phyloP scores from a whole-genome alignment of 148 eudicot species.

The Fagopyrum esculentum region DNA sequence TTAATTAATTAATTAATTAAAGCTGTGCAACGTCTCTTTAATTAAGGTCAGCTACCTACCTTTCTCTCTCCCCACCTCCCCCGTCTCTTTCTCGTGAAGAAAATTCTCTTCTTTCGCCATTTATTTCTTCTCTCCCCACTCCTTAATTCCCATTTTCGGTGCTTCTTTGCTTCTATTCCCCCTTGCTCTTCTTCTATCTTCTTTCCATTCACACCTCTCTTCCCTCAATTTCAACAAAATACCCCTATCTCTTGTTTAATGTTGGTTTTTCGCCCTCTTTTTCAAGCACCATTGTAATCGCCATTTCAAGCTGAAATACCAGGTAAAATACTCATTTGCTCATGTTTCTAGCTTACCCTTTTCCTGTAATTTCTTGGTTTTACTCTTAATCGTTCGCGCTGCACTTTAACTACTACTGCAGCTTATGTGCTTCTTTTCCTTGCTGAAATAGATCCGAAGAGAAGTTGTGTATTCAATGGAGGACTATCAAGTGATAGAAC shows the following conservation, averaged over 20 bases:
- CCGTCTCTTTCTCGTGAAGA: conserved; percentile 14
- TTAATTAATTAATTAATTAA: neutral
- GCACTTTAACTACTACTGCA: neutral
- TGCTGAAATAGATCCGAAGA: conserved; percentile 8
- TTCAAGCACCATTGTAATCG: neutral
- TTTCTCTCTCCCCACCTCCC: neutral
- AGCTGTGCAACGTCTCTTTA: conserved; percentile 8
- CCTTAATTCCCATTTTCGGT: neutral
- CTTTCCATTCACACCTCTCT: neutral
- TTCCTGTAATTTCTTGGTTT: neutral
- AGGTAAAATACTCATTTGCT: conserved; percentile 4
- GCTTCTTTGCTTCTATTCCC: neutral
- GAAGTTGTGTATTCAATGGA: conserved; percentile 30
- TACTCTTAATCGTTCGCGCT: neutral
- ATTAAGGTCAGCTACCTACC: conserved; percentile 7
- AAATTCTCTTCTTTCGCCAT: conserved; percentile 5
- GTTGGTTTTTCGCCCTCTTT: neutral
- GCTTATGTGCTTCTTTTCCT: neutral
- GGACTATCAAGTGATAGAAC: conserved; percentile 70
- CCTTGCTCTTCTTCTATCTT: neutral
- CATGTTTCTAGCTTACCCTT: neutral
- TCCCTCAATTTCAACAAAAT: neutral
- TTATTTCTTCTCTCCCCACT: conserved; percentile 7
- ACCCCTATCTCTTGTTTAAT: neutral
- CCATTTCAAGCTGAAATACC: conserved; percentile 3